Base-by-base conservation (phyloP, 202 grass and related monocot species). In the Musa balbisiana region DNA sequence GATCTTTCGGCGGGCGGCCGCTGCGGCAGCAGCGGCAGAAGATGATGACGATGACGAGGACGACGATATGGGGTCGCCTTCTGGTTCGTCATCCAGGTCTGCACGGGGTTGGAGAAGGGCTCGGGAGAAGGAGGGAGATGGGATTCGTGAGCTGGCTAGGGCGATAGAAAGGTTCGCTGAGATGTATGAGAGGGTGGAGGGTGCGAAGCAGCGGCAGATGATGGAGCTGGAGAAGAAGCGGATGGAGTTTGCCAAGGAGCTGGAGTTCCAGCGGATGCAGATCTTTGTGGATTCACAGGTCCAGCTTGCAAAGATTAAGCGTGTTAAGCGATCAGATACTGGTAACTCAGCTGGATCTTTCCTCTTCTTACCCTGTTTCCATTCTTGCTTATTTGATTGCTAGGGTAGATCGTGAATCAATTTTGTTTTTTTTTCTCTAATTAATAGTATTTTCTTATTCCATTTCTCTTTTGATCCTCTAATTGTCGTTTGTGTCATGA, bases 151-250 rank as follows among this genome's bases (percentile, higher is more conserved):
- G 68, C 85, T 99, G 23, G 91, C 95, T 0, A 88, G 77, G 78
- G 95, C 87, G 12, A 88, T 99, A 15, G 82, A 88, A 69, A 87
- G 84, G 1, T 94, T 99, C n/a, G 83, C 91, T 0, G 87, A 90
- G 78, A 90, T 95, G 84, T 99, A 95, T 1, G 89, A 99, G 82
- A 86, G 82, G 70, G 86, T 99, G 87, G 95, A 99, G 67, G 78
- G 78, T 0, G 63, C 87, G 12, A 95, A 93, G 89, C 91, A 99
- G 87, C 80, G 82, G 80, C 91, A 95, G 17, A 85, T 85, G 0
- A 80, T 92, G 79, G 91, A 99, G 78, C 89, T 95, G 89, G 95
- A 99, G 85, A 90, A 84, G 87, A 91, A 99, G 82, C 64, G 89
- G 74, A 92, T 99, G 87, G 92, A 95, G 79, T 99, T 95, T 49